Percentiles rank a stretch among this genome's conserved stretches.
Evolutionary conservation across 768 basidiomycete species (phyloP).

Genomic region (Kwoniella bestiolae): DNA sequence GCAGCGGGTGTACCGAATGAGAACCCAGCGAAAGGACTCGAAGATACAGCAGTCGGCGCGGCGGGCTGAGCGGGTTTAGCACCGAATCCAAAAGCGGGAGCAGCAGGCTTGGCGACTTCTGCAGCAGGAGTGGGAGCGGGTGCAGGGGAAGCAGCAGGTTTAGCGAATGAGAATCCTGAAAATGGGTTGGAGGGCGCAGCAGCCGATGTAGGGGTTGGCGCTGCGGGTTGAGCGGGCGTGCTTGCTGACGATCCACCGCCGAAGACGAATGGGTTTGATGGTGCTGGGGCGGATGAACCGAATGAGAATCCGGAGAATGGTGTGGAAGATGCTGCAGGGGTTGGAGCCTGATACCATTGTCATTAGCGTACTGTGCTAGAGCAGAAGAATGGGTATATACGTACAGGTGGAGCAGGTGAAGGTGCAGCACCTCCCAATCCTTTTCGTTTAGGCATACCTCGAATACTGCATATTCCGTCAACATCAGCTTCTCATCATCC

Average conservation of each 20-base stretch:
- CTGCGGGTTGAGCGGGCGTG: conserved; percentile 19
- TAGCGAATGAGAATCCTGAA: conserved; percentile 45
- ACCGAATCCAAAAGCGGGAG: conserved; percentile 12
- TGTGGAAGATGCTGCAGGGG: conserved; percentile 14
- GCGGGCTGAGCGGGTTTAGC: conserved; percentile 6
- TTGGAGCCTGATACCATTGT: background rate
- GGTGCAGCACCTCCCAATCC: conserved; percentile 21
- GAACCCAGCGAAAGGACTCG: conserved; percentile 45
- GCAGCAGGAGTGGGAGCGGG: conserved; percentile 2
- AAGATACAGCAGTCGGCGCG: background rate
- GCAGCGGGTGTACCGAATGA: conserved; percentile 24
- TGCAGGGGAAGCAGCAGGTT: conserved; percentile 14
- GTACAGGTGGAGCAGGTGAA: conserved; percentile 6
- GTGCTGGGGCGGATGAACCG: conserved; percentile 16
- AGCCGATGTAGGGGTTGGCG: conserved; percentile 11
- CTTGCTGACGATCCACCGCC: conserved; percentile 15
- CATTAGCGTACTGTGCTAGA: too few relatives aligned
- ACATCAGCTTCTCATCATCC: conserved; percentile 14
- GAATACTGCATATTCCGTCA: conserved; percentile 24
- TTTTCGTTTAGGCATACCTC: conserved; percentile 54
- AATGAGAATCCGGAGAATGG: conserved; percentile 43
- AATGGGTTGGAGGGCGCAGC: conserved; percentile 39
- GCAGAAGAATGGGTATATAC: too few relatives aligned
- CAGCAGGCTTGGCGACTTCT: background rate
- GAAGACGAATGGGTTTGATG: conserved; percentile 11